Evolutionary conservation across 2,329 filamentous ascomycete species (phyloP).

Genomic region (Fusarium nanum): DNA sequence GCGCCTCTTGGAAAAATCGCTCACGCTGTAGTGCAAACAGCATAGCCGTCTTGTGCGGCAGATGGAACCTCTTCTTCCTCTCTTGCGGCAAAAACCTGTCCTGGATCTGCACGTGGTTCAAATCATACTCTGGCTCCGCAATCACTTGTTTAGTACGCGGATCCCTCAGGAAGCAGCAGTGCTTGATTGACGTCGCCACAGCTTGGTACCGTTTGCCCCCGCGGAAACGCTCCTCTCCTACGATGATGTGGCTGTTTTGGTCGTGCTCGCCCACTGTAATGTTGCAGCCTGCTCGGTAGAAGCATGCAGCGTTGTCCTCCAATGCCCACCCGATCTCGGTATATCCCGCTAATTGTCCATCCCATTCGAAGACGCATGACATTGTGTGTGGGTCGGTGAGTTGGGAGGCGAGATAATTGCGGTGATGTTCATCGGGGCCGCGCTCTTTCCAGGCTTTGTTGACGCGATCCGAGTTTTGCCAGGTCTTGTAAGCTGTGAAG

Average conservation of each 20-base stretch:
- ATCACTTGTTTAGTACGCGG: conserved; percentile 45
- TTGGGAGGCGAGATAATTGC: conserved; percentile 41
- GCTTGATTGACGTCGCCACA: conserved; percentile 46
- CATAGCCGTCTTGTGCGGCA: conserved; percentile 47
- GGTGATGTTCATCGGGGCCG: conserved; percentile 46
- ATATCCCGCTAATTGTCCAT: conserved; percentile 45
- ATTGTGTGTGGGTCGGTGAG: conserved; percentile 45
- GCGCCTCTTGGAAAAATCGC: conserved; percentile 46
- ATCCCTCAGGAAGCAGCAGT: conserved; percentile 45
- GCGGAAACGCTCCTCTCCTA: conserved; percentile 45
- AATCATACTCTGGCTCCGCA: conserved; percentile 42
- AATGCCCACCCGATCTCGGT: conserved; percentile 46
- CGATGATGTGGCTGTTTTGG: conserved; percentile 46
- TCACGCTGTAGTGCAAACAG: conserved; percentile 45
- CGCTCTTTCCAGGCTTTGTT: conserved; percentile 46
- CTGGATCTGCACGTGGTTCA: conserved; percentile 42
- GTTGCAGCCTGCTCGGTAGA: conserved; percentile 46
- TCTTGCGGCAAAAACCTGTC: conserved; percentile 43
- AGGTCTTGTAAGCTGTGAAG: conserved; percentile 42
- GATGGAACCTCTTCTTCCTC: conserved; percentile 47
- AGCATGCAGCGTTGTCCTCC: conserved; percentile 47
- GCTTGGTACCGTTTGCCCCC: conserved; percentile 46
- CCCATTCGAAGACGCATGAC: conserved; percentile 48
- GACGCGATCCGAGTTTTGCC: conserved; percentile 48
- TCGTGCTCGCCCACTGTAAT: conserved; percentile 45